A percentile compares a stretch with the other conserved stretches of the same genome.
Evolutionary conservation across 306 rosid genomes (phyloP).

Genomic region (Cicer arietinum): DNA sequence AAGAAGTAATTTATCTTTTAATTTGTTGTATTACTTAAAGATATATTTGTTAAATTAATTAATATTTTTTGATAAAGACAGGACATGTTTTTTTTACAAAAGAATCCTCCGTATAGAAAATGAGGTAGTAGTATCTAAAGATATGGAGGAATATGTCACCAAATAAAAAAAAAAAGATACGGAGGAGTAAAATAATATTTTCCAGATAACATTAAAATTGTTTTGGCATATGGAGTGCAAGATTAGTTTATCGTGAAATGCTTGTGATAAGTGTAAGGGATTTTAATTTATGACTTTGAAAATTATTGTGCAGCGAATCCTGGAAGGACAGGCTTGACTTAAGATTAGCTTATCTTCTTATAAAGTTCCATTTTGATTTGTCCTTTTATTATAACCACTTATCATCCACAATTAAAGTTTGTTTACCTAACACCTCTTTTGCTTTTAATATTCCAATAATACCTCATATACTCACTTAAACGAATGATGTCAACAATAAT

Average conservation of each 20-base stretch:
- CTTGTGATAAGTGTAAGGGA: not conserved
- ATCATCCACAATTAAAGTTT: slow-evolving; percentile 20
- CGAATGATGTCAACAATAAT: not conserved
- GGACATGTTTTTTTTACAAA: no score
- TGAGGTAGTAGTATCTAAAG: no score
- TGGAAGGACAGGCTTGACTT: slow-evolving; percentile 8
- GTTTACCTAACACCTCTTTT: slow-evolving; percentile 23
- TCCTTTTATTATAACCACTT: slow-evolving; percentile 31
- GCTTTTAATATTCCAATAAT: not conserved
- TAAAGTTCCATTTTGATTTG: slow-evolving; percentile 36
- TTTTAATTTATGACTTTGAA: slow-evolving; percentile 16
- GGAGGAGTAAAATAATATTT: no score
- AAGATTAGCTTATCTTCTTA: slow-evolving; percentile 41
- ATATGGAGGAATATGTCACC: no score
- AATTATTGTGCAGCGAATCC: slow-evolving; percentile 18
- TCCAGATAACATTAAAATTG: no score
- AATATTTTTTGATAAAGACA: no score
- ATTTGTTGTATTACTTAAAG: no score
- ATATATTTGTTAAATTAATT: no score
- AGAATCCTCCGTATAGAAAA: no score
- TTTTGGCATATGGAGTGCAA: not conserved
- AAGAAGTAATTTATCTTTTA: no score
- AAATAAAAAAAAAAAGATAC: no score
- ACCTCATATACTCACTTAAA: not conserved
- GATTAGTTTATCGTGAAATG: slow-evolving; percentile 17